Conservation (phyloP, 805 yeast species). For the Lipomyces mesembrius region DNA sequence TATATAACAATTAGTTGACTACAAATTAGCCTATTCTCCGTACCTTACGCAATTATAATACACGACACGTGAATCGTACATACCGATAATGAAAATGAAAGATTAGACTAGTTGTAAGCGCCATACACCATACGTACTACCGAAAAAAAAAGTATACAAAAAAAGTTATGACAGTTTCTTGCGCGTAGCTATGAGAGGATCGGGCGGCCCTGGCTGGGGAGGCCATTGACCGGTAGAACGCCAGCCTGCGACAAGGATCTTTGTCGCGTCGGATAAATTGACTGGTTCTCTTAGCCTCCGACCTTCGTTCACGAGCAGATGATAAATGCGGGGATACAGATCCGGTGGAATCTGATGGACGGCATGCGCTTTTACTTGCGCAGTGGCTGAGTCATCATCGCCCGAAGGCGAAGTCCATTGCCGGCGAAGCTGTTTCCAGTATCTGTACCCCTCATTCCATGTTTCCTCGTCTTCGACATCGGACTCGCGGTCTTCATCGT, state of each 20-base stretch:
- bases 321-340: conserved; percentile 57
- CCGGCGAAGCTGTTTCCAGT: conserved; percentile 72
- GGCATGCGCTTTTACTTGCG: conserved; percentile 36
- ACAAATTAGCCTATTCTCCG: not conserved
- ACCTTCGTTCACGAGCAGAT: conserved; percentile 69
- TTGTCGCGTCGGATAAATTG: conserved; percentile 72
- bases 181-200: conserved; percentile 30
- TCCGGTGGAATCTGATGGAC: conserved; percentile 43
- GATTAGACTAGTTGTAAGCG: not conserved
- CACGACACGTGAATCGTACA: not conserved
- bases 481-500: conserved; percentile 36
- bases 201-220: conserved; percentile 35
- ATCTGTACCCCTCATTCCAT: conserved; percentile 57
- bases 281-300: conserved; percentile 69
- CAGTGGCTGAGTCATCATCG: conserved; percentile 34
- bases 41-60: not conserved
- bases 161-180: not conserved
- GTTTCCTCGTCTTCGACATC: conserved; percentile 49
- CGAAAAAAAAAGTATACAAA: not conserved
- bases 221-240: conserved; percentile 72
- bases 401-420: conserved; percentile 58
- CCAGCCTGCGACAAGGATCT: conserved; percentile 85
- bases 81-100: not conserved
- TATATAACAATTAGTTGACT: not conserved
- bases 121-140: not conserved